These are phyloP conservation scores for Poronia punctata DNA, from an alignment of 495 filamentous ascomycete genomes.

Conservation along the genomic window DNA sequence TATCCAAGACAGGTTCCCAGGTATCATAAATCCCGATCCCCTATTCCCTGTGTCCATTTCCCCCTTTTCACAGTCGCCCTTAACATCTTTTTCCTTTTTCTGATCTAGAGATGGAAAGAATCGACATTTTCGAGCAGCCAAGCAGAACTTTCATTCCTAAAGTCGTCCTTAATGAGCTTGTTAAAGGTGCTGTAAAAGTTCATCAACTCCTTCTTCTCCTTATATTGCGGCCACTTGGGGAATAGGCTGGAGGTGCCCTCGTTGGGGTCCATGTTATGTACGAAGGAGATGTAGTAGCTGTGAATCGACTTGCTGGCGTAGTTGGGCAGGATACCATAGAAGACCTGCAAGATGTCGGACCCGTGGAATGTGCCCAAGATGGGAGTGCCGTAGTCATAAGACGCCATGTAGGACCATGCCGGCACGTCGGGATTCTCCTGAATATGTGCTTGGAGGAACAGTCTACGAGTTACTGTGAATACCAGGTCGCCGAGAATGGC, in stretches of 20 bases:
- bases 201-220: constrained; percentile 44
- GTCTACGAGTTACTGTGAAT: constrained; percentile 57
- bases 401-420: constrained; percentile 63
- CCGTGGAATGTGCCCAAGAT: constrained; percentile 69
- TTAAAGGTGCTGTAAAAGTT: constrained; percentile 44
- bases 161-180: constrained; percentile 50
- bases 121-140: constrained; percentile 42
- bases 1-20: no score
- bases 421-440: constrained; percentile 48
- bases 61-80: no score
- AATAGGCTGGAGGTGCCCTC: constrained; percentile 27
- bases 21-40: no score
- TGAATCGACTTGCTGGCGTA: constrained; percentile 53
- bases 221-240: constrained; percentile 58
- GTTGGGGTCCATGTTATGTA: constrained; percentile 61
- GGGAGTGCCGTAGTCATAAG: constrained; percentile 61
- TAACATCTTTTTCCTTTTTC: no score
- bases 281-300: constrained; percentile 58
- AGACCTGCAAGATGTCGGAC: constrained; percentile 58
- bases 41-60: no score
- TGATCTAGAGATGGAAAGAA: constrained; percentile 46
- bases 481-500: constrained; percentile 67
- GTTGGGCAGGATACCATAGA: constrained; percentile 54
- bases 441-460: constrained; percentile 40
- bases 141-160: constrained; percentile 43